A percentile compares a stretch with the other conserved stretches of the same genome.
These are phyloP conservation scores for Magnusiomyces suaveolens DNA, from an alignment of 1,139 yeast species.

Conservation along the genomic window DNA sequence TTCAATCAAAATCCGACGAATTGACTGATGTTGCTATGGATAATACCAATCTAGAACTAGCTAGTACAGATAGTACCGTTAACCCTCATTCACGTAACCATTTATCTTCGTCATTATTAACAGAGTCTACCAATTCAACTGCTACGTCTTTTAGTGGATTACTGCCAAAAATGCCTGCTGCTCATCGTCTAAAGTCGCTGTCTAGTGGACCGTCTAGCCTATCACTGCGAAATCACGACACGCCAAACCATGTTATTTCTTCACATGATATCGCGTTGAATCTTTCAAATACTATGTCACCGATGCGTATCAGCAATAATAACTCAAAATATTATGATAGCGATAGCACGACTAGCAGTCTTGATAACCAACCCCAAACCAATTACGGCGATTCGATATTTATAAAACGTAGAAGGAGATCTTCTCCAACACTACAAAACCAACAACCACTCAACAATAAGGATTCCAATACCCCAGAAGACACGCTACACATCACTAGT, in stretches of 20 bases:
- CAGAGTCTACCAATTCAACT: not conserved
- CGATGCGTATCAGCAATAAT: not conserved
- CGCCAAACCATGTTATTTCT: not conserved
- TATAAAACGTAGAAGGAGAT: not conserved
- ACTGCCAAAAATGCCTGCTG: not conserved
- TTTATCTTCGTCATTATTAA: not conserved
- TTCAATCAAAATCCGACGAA: not conserved
- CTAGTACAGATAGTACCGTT: not conserved
- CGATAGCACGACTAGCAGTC: not conserved
- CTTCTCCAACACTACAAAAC: not conserved
- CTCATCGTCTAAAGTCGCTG: not conserved
- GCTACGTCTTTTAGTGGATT: not conserved
- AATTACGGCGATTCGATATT: not conserved
- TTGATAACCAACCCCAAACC: not conserved
- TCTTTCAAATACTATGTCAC: not conserved
- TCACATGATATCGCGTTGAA: not conserved
- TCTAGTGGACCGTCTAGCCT: not conserved
- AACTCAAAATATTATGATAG: not conserved
- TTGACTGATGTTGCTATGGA: not conserved
- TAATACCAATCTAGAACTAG: not conserved
- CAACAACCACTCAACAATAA: not conserved
- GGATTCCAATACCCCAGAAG: not conserved
- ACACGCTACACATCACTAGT: not conserved
- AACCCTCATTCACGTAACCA: slow-evolving; percentile 92
- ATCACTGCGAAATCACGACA: not conserved